These are phyloP conservation scores for Nicotiana benthamiana DNA, from an alignment of 257 asterid species.

Conservation along the genomic window DNA sequence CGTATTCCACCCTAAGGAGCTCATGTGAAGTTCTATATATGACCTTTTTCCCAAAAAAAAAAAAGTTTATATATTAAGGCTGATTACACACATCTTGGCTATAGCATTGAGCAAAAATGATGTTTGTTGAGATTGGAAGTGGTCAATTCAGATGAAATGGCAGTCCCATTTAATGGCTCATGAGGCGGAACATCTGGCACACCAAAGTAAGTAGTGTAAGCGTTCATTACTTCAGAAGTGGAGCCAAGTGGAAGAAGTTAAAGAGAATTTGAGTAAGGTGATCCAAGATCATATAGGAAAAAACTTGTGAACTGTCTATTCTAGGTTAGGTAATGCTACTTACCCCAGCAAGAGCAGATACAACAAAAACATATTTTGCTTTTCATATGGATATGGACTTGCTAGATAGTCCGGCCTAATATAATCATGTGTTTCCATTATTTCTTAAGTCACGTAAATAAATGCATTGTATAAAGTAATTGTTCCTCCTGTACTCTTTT, in stretches of 20 bases:
- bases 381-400: not conserved
- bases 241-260: not conserved
- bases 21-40: not conserved
- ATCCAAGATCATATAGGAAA: not conserved
- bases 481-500: not conserved
- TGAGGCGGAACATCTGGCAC: not conserved
- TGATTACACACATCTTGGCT: not conserved
- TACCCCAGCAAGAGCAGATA: not conserved
- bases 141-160: not conserved
- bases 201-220: not conserved
- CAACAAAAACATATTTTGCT: not conserved
- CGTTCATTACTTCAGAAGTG: not conserved
- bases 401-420: not conserved
- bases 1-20: not conserved
- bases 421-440: not conserved
- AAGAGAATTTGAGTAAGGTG: not conserved
- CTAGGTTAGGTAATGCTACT: not conserved
- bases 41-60: not conserved
- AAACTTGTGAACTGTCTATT: not conserved
- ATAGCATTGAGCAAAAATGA: not conserved
- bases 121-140: not conserved
- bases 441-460: not conserved
- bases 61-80: too few species aligned
- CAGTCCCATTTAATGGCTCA: not conserved
- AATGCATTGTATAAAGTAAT: not conserved